Evolutionary conservation across 192 early-diverging fungal genomes (phyloP).

Genomic region (Entophlyctis helioformis): DNA sequence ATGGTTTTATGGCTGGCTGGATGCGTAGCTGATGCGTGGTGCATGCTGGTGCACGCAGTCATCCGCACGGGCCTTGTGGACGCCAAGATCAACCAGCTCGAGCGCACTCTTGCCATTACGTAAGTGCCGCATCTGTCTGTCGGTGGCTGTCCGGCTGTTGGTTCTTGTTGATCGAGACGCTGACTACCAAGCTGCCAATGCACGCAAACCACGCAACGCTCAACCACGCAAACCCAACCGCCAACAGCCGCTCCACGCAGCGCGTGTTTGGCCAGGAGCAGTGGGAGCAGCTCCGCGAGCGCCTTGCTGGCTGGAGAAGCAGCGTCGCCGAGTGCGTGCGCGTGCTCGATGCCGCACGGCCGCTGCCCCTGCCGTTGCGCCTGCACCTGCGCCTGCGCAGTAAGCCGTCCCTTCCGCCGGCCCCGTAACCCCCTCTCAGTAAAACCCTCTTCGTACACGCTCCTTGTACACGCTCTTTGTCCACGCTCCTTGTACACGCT

Average conservation of each 20-base stretch:
- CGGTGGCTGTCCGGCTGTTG: neutral
- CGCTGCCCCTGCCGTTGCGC: no score
- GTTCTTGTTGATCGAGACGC: conserved; percentile 4
- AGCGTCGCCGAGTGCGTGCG: conserved; percentile 66
- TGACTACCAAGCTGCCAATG: no score
- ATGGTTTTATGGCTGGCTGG: no score
- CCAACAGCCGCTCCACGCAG: conserved; percentile 61
- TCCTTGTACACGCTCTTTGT: no score
- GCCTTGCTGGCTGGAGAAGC: conserved; percentile 66
- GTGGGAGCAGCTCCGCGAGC: conserved; percentile 63
- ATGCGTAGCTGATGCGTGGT: no score
- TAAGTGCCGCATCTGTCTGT: conserved; percentile 10
- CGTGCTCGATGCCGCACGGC: no score
- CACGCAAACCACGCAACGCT: no score
- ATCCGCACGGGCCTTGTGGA: conserved; percentile 87
- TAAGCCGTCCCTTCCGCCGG: no score
- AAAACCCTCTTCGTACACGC: no score
- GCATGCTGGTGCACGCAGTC: conserved; percentile 10
- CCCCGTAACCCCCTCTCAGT: no score
- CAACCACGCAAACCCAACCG: neutral
- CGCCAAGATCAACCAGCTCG: conserved; percentile 88
- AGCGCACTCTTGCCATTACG: conserved; percentile 60
- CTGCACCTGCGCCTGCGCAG: no score
- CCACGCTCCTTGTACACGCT: no score
- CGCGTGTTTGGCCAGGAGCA: conserved; percentile 70